Percentiles rank a stretch among this genome's conserved stretches.
Conservation (phyloP, 2,329 filamentous ascomycete species). For the Ophiocordyceps sinensis region DNA sequence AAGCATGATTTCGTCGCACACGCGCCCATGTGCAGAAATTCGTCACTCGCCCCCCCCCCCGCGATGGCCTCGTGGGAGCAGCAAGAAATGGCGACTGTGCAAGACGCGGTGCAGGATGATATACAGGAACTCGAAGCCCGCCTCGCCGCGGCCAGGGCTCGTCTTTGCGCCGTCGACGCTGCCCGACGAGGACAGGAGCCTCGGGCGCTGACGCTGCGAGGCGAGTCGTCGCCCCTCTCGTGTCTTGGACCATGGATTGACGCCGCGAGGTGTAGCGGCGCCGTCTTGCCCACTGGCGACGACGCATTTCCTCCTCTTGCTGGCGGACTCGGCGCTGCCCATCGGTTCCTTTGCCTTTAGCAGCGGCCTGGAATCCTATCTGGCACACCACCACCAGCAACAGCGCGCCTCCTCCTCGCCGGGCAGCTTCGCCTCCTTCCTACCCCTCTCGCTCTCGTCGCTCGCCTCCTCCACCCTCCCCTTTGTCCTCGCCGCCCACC, state of each 20-base stretch:
- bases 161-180: slow-evolving; percentile 14
- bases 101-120: slow-evolving; percentile 31
- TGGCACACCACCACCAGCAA: slow-evolving; percentile 44
- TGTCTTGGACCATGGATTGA: not conserved
- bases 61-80: not conserved
- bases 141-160: slow-evolving; percentile 29
- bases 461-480: slow-evolving; percentile 60
- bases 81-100: not conserved
- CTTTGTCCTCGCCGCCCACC: slow-evolving; percentile 56
- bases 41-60: not conserved
- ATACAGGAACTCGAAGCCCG: slow-evolving; percentile 42
- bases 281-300: slow-evolving; percentile 7
- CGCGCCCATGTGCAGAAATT: no score
- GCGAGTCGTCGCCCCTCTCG: not conserved
- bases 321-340: slow-evolving; percentile 69
- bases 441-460: slow-evolving; percentile 55
- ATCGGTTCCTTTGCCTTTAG: slow-evolving; percentile 81
- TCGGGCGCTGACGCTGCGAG: not conserved
- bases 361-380: slow-evolving; percentile 68
- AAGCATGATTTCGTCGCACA: no score
- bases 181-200: not conserved
- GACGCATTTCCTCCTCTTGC: slow-evolving; percentile 56
- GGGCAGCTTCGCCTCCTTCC: slow-evolving; percentile 46
- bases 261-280: not conserved
- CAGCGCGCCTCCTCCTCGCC: slow-evolving; percentile 8